Evolutionary conservation across 1,284 basidiomycete genomes (phyloP).

Genomic region (Ceratobasidium sp.): DNA sequence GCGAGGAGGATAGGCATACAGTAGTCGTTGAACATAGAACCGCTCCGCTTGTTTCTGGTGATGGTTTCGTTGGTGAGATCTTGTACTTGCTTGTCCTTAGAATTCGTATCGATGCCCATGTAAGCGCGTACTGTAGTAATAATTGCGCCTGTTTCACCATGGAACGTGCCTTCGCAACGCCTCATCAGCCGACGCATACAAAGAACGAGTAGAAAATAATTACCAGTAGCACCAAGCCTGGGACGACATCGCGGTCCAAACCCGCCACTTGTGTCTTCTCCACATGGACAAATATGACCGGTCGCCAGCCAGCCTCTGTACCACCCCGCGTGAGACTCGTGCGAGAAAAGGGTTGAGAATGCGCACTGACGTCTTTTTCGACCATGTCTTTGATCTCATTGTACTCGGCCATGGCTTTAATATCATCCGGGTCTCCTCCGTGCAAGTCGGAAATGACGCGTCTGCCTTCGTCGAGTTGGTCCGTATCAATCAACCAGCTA

Average conservation of each 20-base stretch:
- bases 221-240: conserved; percentile 96
- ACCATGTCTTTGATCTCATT: conserved; percentile 93
- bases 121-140: no score
- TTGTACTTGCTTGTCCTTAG: no score
- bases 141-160: no score
- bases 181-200: no score
- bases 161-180: no score
- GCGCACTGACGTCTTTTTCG: conserved; percentile 72
- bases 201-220: conserved; percentile 55
- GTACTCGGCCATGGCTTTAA: conserved; percentile 84
- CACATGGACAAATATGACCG: conserved; percentile 88
- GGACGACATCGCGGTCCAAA: conserved; percentile 96
- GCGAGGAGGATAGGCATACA: no score
- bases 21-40: no score
- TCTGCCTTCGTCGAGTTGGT: conserved; percentile 87
- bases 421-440: conserved; percentile 81
- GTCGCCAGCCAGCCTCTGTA: conserved; percentile 77
- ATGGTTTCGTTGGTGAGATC: no score
- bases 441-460: conserved; percentile 90
- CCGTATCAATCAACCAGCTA: conserved; percentile 93
- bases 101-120: no score
- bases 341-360: not conserved
- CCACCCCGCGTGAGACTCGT: not conserved
- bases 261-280: conserved; percentile 87
- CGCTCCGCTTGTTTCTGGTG: no score